Conservation (phyloP, 1,284 basidiomycete species). For the Moniliella sp. region DNA sequence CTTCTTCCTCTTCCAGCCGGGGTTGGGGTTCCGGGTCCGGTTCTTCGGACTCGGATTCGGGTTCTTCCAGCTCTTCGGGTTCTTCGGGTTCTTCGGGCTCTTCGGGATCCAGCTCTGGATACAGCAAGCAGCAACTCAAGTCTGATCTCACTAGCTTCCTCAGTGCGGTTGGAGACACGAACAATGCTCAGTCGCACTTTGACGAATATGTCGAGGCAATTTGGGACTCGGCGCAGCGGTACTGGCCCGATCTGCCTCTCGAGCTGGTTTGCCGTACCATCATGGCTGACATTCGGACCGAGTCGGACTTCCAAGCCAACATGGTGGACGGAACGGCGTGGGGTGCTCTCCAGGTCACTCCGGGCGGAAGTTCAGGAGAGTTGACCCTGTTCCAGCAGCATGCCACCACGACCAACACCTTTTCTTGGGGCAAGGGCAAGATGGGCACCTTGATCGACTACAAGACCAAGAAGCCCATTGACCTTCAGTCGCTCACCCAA, state of each 20-base stretch:
- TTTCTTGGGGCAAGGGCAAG: too few species aligned
- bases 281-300: slow-evolving; percentile 2
- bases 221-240: slow-evolving; percentile 1
- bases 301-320: slow-evolving; percentile 1
- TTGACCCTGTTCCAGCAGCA: slow-evolving; percentile 2
- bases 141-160: background rate
- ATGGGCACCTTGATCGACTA: slow-evolving; percentile 1
- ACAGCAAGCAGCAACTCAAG: background rate
- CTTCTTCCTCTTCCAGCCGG: too few species aligned
- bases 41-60: too few species aligned
- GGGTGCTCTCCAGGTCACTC: slow-evolving; percentile 1
- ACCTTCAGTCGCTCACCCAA: background rate
- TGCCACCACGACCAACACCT: background rate
- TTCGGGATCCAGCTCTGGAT: too few species aligned
- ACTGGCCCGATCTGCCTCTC: slow-evolving; percentile 2
- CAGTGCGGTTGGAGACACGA: background rate
- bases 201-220: slow-evolving; percentile 1
- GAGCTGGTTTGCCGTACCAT: background rate
- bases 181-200: background rate
- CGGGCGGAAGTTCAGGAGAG: background rate
- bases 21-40: too few species aligned
- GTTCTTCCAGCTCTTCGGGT: too few species aligned
- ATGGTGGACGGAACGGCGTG: slow-evolving; percentile 1
- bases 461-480: background rate
- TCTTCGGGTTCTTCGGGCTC: too few species aligned